Base-by-base conservation (phyloP, 345 rosid genomes). In the Eutrema heterophyllum region DNA sequence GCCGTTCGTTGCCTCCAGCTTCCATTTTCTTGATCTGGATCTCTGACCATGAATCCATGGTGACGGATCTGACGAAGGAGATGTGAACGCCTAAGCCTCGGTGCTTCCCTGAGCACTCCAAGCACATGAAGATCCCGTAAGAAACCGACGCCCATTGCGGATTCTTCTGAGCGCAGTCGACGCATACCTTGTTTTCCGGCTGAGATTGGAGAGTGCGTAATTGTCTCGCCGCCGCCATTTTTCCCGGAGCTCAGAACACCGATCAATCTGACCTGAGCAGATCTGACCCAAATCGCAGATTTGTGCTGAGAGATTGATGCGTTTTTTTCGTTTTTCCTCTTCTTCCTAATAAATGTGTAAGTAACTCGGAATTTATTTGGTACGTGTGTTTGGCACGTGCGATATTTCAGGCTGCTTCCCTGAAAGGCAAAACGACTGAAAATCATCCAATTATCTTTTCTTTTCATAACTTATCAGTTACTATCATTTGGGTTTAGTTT, bases 91-190 rank as follows among this genome's bases (percentile, higher is more conserved):
- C 99, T 60, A 95, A 87, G 71, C 99, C 98, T 9, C 98, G 92
- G 83, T 95, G 99, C 81, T 92, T 92, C 41, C 99, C 99, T 43
- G 99, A 95, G 92, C 99, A 95, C 74, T 95, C 99, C 39, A 95
- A 83, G 74, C 99, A 95, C 97, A 92, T 95, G 87, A 95, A 95
- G 64, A 95, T 80, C 30, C 97, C 98, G 79, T 95, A 92, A 7
- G 98, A 92, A 26, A 95, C 98, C 18, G 98, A 95, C 12, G 97
- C 99, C 99, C 98, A 95, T 83, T 95, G 98, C 13, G 99, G 99
- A 69, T 92, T 92, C 85, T 90, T 95, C 82, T 92, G 97, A 56
- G 88, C 75, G 81, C 98, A 95, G 55, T 95, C 97, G 18, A 92
- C 99, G 85, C 99, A 92, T 71, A 84, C 82, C 83, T 84, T 90